Conservation (phyloP, 345 rosid genomes). For the Bruguiera parviflora region DNA sequence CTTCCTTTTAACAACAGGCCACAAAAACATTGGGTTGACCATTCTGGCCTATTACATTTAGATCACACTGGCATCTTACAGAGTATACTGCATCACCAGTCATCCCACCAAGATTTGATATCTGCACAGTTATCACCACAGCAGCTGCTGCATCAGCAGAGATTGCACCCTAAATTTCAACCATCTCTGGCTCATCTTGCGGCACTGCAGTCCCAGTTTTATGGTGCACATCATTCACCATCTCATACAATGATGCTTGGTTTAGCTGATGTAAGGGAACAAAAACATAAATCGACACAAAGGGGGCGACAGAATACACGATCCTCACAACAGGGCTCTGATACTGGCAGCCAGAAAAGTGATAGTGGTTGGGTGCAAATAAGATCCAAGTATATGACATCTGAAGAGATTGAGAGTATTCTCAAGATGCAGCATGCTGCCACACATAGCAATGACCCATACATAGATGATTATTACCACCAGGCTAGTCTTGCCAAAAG, state of each 20-base stretch:
- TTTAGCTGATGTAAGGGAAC: slow-evolving; percentile 56
- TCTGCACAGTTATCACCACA: slow-evolving; percentile 59
- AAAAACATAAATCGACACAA: slow-evolving; percentile 62
- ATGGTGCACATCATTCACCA: slow-evolving; percentile 52
- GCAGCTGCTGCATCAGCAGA: slow-evolving; percentile 55
- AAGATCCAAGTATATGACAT: slow-evolving; percentile 89
- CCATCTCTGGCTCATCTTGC: slow-evolving; percentile 73
- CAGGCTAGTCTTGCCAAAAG: slow-evolving; percentile 80
- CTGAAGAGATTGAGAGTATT: slow-evolving; percentile 94
- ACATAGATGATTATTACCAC: slow-evolving; percentile 89
- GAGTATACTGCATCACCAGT: slow-evolving; percentile 61
- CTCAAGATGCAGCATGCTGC: slow-evolving; percentile 95
- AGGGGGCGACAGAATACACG: slow-evolving; percentile 58
- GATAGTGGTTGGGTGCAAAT: slow-evolving; percentile 65
- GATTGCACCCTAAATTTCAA: slow-evolving; percentile 47
- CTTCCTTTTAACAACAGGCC: slow-evolving; percentile 62
- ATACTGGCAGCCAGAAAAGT: slow-evolving; percentile 72
- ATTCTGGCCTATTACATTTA: slow-evolving; percentile 63
- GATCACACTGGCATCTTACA: slow-evolving; percentile 70
- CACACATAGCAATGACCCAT: slow-evolving; percentile 79
- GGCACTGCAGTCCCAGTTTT: slow-evolving; percentile 67
- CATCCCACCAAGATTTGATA: slow-evolving; percentile 57
- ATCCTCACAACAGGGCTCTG: slow-evolving; percentile 68
- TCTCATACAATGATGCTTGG: slow-evolving; percentile 57
- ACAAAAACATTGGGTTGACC: slow-evolving; percentile 74